These are phyloP conservation scores for Pythium dissotocum DNA, from an alignment of 352 stramenopile species.

Conservation along the genomic window DNA sequence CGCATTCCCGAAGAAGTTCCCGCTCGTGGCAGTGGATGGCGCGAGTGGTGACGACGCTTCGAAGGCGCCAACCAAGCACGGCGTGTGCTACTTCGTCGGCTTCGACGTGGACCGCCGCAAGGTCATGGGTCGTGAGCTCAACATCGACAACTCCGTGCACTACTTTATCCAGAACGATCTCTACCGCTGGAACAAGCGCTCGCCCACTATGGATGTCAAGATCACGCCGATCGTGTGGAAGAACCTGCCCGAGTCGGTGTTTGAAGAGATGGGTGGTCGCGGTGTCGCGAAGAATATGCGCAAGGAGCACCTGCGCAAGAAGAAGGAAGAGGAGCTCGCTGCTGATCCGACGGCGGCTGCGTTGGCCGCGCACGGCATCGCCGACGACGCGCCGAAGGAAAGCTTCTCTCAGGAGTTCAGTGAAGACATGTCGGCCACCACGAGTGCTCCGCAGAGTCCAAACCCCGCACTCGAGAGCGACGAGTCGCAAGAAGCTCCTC, in stretches of 20 bases:
- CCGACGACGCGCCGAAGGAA: slow-evolving; percentile 57
- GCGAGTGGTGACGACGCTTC: slow-evolving; percentile 23
- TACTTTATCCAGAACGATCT: slow-evolving; percentile 90
- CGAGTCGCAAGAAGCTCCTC: slow-evolving; percentile 20
- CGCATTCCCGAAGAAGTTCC: slow-evolving; percentile 88
- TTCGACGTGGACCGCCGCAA: slow-evolving; percentile 86
- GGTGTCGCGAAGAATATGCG: slow-evolving; percentile 52
- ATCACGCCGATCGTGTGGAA: slow-evolving; percentile 89
- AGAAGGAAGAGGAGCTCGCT: slow-evolving; percentile 84
- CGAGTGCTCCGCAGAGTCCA: slow-evolving; percentile 34
- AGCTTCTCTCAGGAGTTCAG: slow-evolving; percentile 54
- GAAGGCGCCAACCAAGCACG: slow-evolving; percentile 51
- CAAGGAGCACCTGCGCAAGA: slow-evolving; percentile 83
- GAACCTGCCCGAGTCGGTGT: slow-evolving; percentile 78
- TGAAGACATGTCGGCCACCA: slow-evolving; percentile 46
- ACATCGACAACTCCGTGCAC: slow-evolving; percentile 83
- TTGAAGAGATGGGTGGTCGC: slow-evolving; percentile 85
- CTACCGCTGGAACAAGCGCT: slow-evolving; percentile 89
- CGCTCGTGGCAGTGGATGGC: slow-evolving; percentile 57
- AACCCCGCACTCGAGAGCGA: slow-evolving; percentile 31
- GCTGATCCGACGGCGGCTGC: slow-evolving; percentile 43
- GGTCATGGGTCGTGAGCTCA: slow-evolving; percentile 76
- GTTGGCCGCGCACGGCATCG: slow-evolving; percentile 29
- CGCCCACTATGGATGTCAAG: slow-evolving; percentile 81
- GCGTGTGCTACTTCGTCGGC: slow-evolving; percentile 82